Percentiles rank a stretch among this genome's conserved stretches.
Conservation (phyloP, 164 flowering plant genomes). For the Nymphaea colorata region DNA sequence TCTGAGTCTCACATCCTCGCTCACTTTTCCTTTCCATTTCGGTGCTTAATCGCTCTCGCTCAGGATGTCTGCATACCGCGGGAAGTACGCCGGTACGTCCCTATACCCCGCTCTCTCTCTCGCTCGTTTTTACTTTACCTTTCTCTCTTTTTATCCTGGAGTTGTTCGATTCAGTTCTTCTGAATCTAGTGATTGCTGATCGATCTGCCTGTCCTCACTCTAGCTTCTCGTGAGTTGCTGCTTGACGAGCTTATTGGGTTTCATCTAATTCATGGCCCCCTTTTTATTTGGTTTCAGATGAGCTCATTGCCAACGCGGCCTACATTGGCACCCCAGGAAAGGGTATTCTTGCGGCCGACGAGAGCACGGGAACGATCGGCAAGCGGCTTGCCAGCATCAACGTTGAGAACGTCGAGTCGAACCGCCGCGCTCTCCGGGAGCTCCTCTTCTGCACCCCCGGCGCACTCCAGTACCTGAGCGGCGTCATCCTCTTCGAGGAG, state of each 20-base stretch:
- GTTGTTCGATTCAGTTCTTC: not conserved
- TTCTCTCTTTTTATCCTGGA: not conserved
- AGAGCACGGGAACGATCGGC: slow-evolving; percentile 48
- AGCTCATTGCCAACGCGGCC: slow-evolving; percentile 40
- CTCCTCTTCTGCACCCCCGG: slow-evolving; percentile 45
- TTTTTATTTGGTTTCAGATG: slow-evolving; percentile 21
- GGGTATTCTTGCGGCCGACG: slow-evolving; percentile 61
- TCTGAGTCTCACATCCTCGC: too few species aligned
- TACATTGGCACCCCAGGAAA: slow-evolving; percentile 52
- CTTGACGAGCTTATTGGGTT: too few species aligned
- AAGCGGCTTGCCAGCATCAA: slow-evolving; percentile 44
- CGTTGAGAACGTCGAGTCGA: slow-evolving; percentile 38
- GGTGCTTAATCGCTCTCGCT: too few species aligned
- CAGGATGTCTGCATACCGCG: slow-evolving; percentile 3
- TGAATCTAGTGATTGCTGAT: not conserved
- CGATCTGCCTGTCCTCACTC: not conserved
- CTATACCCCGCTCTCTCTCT: not conserved
- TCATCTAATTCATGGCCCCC: not conserved
- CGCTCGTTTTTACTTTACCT: not conserved
- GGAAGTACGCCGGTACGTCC: slow-evolving; percentile 5
- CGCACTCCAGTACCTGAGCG: slow-evolving; percentile 32
- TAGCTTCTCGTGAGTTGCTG: too few species aligned
- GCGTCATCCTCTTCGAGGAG: slow-evolving; percentile 45
- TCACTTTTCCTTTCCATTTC: too few species aligned
- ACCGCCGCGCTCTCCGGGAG: slow-evolving; percentile 42